These are phyloP conservation scores for Mycena polygramma DNA, from an alignment of 768 basidiomycete genomes.

Conservation along the genomic window DNA sequence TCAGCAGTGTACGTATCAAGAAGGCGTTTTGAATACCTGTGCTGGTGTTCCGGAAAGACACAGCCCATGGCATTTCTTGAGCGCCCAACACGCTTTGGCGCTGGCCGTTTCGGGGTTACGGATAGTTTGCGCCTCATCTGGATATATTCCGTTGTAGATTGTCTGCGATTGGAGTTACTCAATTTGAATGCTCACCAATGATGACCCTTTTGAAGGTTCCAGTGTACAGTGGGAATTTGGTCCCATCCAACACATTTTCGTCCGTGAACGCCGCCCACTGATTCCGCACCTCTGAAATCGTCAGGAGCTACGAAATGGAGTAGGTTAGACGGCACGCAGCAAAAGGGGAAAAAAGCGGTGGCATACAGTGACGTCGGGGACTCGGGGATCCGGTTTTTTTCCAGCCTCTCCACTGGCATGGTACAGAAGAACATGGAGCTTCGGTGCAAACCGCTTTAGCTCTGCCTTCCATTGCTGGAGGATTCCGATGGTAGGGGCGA, in stretches of 20 bases:
- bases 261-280: constrained; percentile 8
- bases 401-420: background rate
- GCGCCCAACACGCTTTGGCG: constrained; percentile 26
- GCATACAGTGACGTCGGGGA: constrained; percentile 2
- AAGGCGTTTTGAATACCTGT: background rate
- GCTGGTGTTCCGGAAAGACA: constrained; percentile 24
- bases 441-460: constrained; percentile 17
- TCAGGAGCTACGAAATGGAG: background rate
- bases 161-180: background rate
- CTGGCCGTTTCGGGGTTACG: constrained; percentile 19
- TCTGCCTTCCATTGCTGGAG: constrained; percentile 16
- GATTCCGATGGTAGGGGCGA: constrained; percentile 16
- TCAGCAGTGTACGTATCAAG: background rate
- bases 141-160: background rate
- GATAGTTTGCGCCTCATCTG: constrained; percentile 23
- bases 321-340: background rate
- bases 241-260: background rate
- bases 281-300: constrained; percentile 11
- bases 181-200: constrained; percentile 8
- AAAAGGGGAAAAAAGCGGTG: background rate
- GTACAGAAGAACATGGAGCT: constrained; percentile 18
- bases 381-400: constrained; percentile 12
- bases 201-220: constrained; percentile 10
- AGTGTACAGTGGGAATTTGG: background rate
- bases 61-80: constrained; percentile 16